These are phyloP conservation scores for Camellia lanceoleosa DNA, from an alignment of 148 eudicot genomes.

Conservation along the genomic window DNA sequence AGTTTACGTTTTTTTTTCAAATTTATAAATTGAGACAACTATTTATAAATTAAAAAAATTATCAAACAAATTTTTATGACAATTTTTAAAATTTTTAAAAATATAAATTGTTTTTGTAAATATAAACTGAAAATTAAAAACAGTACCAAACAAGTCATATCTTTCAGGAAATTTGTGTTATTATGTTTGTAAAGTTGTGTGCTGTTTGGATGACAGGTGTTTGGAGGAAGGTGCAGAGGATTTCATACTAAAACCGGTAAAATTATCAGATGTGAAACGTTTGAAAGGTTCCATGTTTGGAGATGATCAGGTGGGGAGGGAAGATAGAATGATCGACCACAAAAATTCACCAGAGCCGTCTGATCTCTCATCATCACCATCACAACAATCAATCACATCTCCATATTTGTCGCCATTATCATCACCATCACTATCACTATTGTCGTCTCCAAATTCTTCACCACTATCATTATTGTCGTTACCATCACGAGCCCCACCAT, in stretches of 20 bases:
- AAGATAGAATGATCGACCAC: slow-evolving; percentile 41
- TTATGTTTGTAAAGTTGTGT: too few species aligned
- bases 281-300: slow-evolving; percentile 63
- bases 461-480: slow-evolving; percentile 1
- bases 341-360: slow-evolving; percentile 50
- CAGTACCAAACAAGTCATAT: too few species aligned
- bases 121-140: too few species aligned
- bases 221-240: slow-evolving; percentile 95
- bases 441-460: slow-evolving; percentile 39
- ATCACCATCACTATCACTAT: slow-evolving; percentile 11
- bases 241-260: slow-evolving; percentile 74
- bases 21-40: too few species aligned
- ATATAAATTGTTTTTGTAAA: too few species aligned
- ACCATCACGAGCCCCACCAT: too few species aligned
- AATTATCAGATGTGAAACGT: slow-evolving; percentile 65
- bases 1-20: too few species aligned
- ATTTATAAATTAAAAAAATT: too few species aligned
- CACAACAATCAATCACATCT: slow-evolving; percentile 33
- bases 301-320: slow-evolving; percentile 30
- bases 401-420: slow-evolving; percentile 21
- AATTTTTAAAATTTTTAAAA: too few species aligned
- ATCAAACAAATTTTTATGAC: too few species aligned
- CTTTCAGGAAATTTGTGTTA: too few species aligned
- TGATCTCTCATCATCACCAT: slow-evolving; percentile 36
- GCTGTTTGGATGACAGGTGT: slow-evolving; percentile 14